Evolutionary conservation across 202 grass and related monocot species (phyloP).

Genomic region (Eragrostis tef): DNA sequence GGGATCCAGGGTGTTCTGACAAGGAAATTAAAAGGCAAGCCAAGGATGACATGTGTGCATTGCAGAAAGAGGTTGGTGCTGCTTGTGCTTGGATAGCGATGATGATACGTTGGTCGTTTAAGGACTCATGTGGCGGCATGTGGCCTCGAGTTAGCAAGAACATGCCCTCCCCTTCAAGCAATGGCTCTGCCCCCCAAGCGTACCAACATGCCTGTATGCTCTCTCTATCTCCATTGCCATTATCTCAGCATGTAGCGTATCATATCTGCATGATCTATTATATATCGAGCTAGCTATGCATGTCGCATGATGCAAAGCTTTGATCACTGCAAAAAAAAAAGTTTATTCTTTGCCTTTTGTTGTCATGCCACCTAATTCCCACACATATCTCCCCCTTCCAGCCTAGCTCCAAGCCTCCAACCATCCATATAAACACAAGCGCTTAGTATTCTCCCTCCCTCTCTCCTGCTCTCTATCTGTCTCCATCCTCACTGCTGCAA

Average conservation of each 20-base stretch:
- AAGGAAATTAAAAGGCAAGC: slow-evolving; percentile 19
- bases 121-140: slow-evolving; percentile 64
- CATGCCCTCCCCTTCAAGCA: slow-evolving; percentile 46
- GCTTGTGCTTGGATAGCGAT: background rate
- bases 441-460: background rate
- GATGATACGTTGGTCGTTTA: slow-evolving; percentile 18
- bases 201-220: background rate
- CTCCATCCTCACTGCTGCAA: background rate
- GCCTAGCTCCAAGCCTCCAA: slow-evolving; percentile 28
- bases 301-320: slow-evolving; percentile 4
- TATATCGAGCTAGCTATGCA: slow-evolving; percentile 12
- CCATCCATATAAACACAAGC: slow-evolving; percentile 43
- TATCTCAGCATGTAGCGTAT: slow-evolving; percentile 5
- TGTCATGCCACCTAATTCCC: slow-evolving; percentile 48
- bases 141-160: slow-evolving; percentile 60
- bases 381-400: slow-evolving; percentile 38
- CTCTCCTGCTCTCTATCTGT: background rate
- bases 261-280: slow-evolving; percentile 19
- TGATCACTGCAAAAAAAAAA: slow-evolving; percentile 20
- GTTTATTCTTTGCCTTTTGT: slow-evolving; percentile 5
- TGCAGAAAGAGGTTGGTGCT: slow-evolving; percentile 35
- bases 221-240: background rate
- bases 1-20: slow-evolving; percentile 62
- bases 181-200: slow-evolving; percentile 31
- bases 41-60: slow-evolving; percentile 22